Percentiles rank a stretch among this genome's conserved stretches.
These are phyloP conservation scores for Alectoria sarmentosa DNA, from an alignment of 495 filamentous ascomycete species.

Conservation along the genomic window DNA sequence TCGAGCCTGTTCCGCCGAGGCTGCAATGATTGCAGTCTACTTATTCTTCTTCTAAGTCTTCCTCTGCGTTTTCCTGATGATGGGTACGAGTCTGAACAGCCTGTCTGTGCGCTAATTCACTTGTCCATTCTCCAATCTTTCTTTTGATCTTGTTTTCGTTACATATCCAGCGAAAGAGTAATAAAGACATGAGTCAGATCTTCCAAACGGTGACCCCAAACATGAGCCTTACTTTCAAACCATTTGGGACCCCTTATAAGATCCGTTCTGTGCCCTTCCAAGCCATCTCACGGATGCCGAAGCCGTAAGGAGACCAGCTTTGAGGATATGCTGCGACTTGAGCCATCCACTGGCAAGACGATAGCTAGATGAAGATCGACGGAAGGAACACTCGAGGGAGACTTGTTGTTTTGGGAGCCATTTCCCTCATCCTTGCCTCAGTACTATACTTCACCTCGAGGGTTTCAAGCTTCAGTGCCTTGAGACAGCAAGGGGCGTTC, in stretches of 20 bases:
- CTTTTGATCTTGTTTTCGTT: not conserved
- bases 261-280: not conserved
- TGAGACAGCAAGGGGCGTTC: not conserved
- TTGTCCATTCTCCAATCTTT: not conserved
- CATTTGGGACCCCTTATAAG: not conserved
- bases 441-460: not conserved
- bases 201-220: not conserved
- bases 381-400: not conserved
- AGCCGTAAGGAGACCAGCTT: not conserved
- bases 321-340: not conserved
- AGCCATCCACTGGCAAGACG: not conserved
- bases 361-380: not conserved
- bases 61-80: too few relatives aligned
- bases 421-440: not conserved
- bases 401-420: not conserved
- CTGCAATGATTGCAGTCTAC: too few relatives aligned
- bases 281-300: not conserved
- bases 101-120: not conserved
- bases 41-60: too few relatives aligned
- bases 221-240: not conserved
- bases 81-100: not conserved
- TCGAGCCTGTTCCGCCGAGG: too few relatives aligned
- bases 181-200: not conserved
- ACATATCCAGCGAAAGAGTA: not conserved
- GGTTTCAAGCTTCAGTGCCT: not conserved